These are phyloP conservation scores for Polyporus arcularius DNA, from an alignment of 768 basidiomycete genomes.

Conservation along the genomic window DNA sequence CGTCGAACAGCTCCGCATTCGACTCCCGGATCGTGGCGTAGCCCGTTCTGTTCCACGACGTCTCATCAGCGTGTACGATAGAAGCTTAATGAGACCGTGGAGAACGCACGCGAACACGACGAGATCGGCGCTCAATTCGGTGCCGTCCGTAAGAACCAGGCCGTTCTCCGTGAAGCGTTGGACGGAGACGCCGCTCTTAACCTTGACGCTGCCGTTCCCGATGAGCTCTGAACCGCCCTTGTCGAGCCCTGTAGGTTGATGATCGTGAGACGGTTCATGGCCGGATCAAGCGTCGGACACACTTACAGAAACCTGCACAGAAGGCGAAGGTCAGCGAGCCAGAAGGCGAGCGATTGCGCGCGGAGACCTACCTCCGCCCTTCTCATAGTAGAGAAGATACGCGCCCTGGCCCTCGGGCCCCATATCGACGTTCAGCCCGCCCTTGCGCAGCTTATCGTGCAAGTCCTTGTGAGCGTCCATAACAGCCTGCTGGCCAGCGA, in stretches of 20 bases:
- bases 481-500: slow-evolving; percentile 8
- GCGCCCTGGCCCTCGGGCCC: slow-evolving; percentile 36
- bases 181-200: slow-evolving; percentile 41
- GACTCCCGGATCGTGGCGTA: slow-evolving; percentile 36
- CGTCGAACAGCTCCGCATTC: slow-evolving; percentile 36
- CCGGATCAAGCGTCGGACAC: no score
- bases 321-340: not conserved
- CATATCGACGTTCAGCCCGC: slow-evolving; percentile 37
- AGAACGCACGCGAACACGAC: slow-evolving; percentile 30
- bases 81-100: no score
- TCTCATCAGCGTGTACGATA: not conserved
- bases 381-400: slow-evolving; percentile 29
- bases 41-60: slow-evolving; percentile 28
- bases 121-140: slow-evolving; percentile 26
- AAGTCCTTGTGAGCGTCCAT: slow-evolving; percentile 33
- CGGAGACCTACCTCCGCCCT: slow-evolving; percentile 32
- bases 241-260: slow-evolving; percentile 17
- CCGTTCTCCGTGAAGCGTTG: slow-evolving; percentile 29
- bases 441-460: slow-evolving; percentile 35
- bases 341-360: not conserved
- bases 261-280: not conserved
- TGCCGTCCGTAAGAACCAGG: slow-evolving; percentile 24
- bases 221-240: slow-evolving; percentile 45
- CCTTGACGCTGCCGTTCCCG: slow-evolving; percentile 50
- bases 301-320: slow-evolving; percentile 7